phyloP scores from a whole-genome alignment of 2,329 filamentous ascomycete genomes.

The Penicillium sp. region DNA sequence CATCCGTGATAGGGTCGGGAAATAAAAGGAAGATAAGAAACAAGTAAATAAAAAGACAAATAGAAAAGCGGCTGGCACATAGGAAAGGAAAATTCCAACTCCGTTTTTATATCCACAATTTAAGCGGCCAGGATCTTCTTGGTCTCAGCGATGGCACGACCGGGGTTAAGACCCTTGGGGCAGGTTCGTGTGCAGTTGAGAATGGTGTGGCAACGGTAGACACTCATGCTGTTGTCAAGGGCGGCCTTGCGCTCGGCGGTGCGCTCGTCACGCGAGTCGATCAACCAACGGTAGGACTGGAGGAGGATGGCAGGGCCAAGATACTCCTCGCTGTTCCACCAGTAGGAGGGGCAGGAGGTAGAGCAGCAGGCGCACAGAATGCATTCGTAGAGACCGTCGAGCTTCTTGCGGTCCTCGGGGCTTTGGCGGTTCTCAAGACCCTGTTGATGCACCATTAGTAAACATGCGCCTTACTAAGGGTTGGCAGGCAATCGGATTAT shows the following conservation, averaged over 20 bases:
- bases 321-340: conserved; percentile 99
- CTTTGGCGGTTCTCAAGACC: conserved; percentile 90
- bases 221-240: conserved; percentile 96
- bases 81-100: conserved; percentile 26
- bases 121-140: conserved; percentile 86
- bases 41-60: conserved; percentile 13
- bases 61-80: conserved; percentile 22
- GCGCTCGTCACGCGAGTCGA: conserved; percentile 90
- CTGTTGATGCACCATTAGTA: conserved; percentile 45
- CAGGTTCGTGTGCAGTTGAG: conserved; percentile 97
- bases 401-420: conserved; percentile 90
- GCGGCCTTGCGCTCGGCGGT: conserved; percentile 83
- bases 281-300: conserved; percentile 97
- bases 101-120: conserved; percentile 27
- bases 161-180: conserved; percentile 97
- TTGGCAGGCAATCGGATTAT: neutral
- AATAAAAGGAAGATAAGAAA: conserved; percentile 13
- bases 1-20: conserved; percentile 18
- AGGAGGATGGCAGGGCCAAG: conserved; percentile 94
- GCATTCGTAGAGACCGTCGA: conserved; percentile 98
- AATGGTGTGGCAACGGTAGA: conserved; percentile 99
- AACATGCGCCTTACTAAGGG: neutral
- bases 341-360: conserved; percentile 99
- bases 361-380: conserved; percentile 99
- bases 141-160: conserved; percentile 91